Percentiles rank a stretch among this genome's conserved stretches.
Evolutionary conservation across 768 basidiomycete species (phyloP).

Genomic region (Kwoniella dejecticola): DNA sequence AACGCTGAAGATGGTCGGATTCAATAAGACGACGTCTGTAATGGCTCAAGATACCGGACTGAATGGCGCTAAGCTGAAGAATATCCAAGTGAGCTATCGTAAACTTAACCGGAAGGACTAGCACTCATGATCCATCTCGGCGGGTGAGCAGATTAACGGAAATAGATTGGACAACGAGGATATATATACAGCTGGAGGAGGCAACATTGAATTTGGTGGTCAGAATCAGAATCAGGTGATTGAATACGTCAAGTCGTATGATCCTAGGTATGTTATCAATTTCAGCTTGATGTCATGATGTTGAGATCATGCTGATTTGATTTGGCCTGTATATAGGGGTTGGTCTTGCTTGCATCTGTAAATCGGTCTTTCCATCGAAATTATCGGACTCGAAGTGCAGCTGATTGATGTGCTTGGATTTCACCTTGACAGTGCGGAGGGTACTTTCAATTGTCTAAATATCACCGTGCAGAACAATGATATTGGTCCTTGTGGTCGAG

Average conservation of each 20-base stretch:
- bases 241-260: conserved; percentile 73
- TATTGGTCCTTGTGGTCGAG: conserved; percentile 60
- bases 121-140: too few species aligned
- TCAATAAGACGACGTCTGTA: conserved; percentile 61
- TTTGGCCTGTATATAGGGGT: conserved; percentile 55
- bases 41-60: conserved; percentile 66
- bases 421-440: conserved; percentile 60
- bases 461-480: conserved; percentile 75
- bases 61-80: conserved; percentile 65
- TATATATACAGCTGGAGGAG: conserved; percentile 64
- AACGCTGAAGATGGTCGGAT: conserved; percentile 68
- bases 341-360: conserved; percentile 80
- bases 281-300: not conserved
- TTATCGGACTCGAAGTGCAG: not conserved
- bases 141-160: conserved; percentile 81
- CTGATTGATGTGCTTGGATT: conserved; percentile 2
- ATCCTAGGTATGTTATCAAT: conserved; percentile 59
- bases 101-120: not conserved
- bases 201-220: conserved; percentile 84
- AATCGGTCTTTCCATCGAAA: conserved; percentile 5
- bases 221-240: conserved; percentile 70
- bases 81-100: conserved; percentile 62
- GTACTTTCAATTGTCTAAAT: conserved; percentile 67
- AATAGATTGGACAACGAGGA: conserved; percentile 62
- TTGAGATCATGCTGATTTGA: conserved; percentile 19